Percentiles rank a stretch among this genome's conserved stretches.
Conservation (phyloP, 495 filamentous ascomycete genomes). For the Aspergillus kassunensis region DNA sequence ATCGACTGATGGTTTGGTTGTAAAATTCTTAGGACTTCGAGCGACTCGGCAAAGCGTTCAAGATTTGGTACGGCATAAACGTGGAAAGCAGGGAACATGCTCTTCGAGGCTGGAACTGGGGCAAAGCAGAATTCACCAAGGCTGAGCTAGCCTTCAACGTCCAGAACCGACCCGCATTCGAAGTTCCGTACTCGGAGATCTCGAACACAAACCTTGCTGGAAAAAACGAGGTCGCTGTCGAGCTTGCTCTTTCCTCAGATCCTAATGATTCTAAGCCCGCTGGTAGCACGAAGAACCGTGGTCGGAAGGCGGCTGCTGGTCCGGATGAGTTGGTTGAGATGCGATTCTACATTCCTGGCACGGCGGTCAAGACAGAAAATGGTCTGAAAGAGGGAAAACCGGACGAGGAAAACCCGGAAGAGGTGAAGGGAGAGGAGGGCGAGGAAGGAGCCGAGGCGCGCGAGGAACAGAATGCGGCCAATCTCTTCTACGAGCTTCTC, state of each 20-base stretch:
- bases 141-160: constrained; percentile 95
- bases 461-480: constrained; percentile 89
- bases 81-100: constrained; percentile 91
- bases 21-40: constrained; percentile 68
- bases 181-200: constrained; percentile 95
- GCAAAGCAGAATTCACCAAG: constrained; percentile 95
- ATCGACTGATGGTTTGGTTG: neutral
- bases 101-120: constrained; percentile 98
- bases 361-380: constrained; percentile 78
- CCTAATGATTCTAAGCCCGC: constrained; percentile 64
- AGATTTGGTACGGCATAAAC: constrained; percentile 91
- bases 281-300: constrained; percentile 72
- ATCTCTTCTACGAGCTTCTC: constrained; percentile 91
- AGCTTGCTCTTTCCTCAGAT: constrained; percentile 73
- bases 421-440: constrained; percentile 68
- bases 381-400: constrained; percentile 53
- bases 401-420: constrained; percentile 67
- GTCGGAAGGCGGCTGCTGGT: constrained; percentile 83
- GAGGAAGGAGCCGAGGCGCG: too few species aligned
- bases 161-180: constrained; percentile 93
- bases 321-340: constrained; percentile 95
- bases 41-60: constrained; percentile 83
- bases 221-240: constrained; percentile 95
- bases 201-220: constrained; percentile 97
- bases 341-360: constrained; percentile 97